These are phyloP conservation scores for Fomitopsis serialis DNA, from an alignment of 768 basidiomycete genomes.

Conservation along the genomic window DNA sequence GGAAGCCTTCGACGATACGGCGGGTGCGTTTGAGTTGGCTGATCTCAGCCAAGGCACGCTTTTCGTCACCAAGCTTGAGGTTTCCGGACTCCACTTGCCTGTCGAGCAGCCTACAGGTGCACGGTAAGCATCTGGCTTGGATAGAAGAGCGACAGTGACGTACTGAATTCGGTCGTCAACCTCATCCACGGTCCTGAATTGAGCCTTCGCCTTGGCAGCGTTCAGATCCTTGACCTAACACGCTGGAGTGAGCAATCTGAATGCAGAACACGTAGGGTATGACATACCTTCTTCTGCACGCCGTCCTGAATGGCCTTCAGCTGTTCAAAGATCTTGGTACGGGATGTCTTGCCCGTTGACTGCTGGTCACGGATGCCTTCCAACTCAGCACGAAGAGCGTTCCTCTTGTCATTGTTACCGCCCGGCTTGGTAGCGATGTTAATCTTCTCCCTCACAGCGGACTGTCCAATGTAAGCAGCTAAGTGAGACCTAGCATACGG, in stretches of 20 bases:
- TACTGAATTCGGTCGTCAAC: slow-evolving; percentile 86
- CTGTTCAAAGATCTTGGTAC: slow-evolving; percentile 72
- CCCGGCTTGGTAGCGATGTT: slow-evolving; percentile 52
- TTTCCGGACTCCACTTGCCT: slow-evolving; percentile 88
- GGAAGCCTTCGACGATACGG: slow-evolving; percentile 75
- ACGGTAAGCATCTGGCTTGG: slow-evolving; percentile 8
- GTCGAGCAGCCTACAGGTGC: slow-evolving; percentile 62
- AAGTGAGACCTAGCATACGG: slow-evolving; percentile 3
- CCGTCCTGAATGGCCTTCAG: slow-evolving; percentile 73
- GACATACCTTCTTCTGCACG: slow-evolving; percentile 72
- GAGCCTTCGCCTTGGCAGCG: slow-evolving; percentile 67
- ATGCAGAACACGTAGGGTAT: not conserved
- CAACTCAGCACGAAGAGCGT: slow-evolving; percentile 72
- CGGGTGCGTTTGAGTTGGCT: slow-evolving; percentile 64
- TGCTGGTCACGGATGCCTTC: slow-evolving; percentile 77
- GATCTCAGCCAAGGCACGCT: slow-evolving; percentile 91
- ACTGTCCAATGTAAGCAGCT: slow-evolving; percentile 36
- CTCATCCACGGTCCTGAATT: slow-evolving; percentile 79
- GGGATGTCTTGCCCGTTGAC: slow-evolving; percentile 64
- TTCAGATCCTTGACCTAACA: slow-evolving; percentile 82
- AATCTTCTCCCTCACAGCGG: slow-evolving; percentile 72
- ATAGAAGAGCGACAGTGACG: slow-evolving; percentile 17
- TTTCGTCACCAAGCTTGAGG: slow-evolving; percentile 93
- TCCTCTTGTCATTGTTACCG: slow-evolving; percentile 65
- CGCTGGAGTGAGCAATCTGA: not conserved